Evolutionary conservation across 495 filamentous ascomycete species (phyloP), one percentile per base, ranked within the genome.

Genomic region (Talaromyces adpressus): DNA sequence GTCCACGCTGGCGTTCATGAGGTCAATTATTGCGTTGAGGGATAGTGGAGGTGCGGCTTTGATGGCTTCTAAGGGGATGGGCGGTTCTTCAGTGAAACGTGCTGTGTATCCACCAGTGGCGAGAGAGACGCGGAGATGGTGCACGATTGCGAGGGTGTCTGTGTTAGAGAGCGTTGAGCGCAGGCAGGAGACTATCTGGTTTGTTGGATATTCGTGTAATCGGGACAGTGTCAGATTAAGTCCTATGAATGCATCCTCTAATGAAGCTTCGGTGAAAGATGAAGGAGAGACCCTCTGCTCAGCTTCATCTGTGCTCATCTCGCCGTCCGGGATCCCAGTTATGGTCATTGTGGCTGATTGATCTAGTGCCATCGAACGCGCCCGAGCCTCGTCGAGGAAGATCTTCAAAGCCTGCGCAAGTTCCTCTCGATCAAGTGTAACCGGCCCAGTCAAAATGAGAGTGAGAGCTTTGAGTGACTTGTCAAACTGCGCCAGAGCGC

Each of bases 1-100:
- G 75, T 97, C 92, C 9, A 96, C 80, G 47, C 90, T 87, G 65
- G 87, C 86, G 68, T 84, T 89, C 36, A 96, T 81, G 7, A 95
- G 75, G 60, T 87, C 82, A 32, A 84, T 82, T 70, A 83, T 84
- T 11, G 76, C 82, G 41, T 84, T 79, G 22, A 66, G 84, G 73
- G 58, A 81, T 70, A 70, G 85, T 68, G 61, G 71, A 65, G 58
- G 83, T 1, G 79, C 76, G 4, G 82, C 80, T 27, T 79, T 72
- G 59, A 85, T 83, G 12, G 82, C 75, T 29, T 82, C 80, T 57
- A 77, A 71, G 3, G 79, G 75, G 16, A 75, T 75, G 34, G 79
- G 77, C 5, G 79, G 75, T 61, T 73, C 73, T 66, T 78, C 76
- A 64, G 73, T 77, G 70, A 77, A 78, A 23, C 76, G 75, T 41